Percentiles rank a stretch among this genome's conserved stretches.
Conservation (phyloP, 208 protist genomes). For the Phytomonas sp. region DNA sequence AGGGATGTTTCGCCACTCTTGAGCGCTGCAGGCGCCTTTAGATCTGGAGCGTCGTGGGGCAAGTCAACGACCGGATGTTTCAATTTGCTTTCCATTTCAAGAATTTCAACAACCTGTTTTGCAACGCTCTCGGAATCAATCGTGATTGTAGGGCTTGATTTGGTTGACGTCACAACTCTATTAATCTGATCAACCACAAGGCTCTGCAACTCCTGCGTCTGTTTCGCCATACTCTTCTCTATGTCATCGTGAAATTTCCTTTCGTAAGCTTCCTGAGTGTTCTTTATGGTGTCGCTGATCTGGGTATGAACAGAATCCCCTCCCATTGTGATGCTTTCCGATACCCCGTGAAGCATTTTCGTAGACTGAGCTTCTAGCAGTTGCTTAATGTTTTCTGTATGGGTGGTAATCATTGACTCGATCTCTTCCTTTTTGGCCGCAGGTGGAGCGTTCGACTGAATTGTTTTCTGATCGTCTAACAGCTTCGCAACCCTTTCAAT, state of each 20-base stretch:
- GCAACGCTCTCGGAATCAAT: not conserved
- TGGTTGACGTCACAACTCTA: not conserved
- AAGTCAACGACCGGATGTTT: not conserved
- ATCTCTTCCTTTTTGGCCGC: not conserved
- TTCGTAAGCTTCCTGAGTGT: not conserved
- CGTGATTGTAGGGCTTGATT: not conserved
- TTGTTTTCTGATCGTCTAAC: not conserved
- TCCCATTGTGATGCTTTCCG: not conserved
- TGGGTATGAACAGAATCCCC: not conserved
- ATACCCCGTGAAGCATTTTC: not conserved
- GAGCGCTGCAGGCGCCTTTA: not conserved
- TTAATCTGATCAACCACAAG: not conserved
- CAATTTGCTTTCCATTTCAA: not conserved
- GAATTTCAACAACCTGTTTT: not conserved
- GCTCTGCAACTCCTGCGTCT: not conserved
- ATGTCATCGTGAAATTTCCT: not conserved
- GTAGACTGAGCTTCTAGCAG: not conserved
- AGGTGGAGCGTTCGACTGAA: not conserved
- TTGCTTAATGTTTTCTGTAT: not conserved
- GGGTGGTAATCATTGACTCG: not conserved
- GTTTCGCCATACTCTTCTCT: not conserved
- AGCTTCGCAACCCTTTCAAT: not conserved
- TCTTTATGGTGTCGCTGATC: slow-evolving; percentile 1
- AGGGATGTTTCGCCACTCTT: not conserved
- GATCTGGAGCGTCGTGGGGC: not conserved